Conservation (phyloP, 345 rosid species). For the Eucalyptus pauciflora region DNA sequence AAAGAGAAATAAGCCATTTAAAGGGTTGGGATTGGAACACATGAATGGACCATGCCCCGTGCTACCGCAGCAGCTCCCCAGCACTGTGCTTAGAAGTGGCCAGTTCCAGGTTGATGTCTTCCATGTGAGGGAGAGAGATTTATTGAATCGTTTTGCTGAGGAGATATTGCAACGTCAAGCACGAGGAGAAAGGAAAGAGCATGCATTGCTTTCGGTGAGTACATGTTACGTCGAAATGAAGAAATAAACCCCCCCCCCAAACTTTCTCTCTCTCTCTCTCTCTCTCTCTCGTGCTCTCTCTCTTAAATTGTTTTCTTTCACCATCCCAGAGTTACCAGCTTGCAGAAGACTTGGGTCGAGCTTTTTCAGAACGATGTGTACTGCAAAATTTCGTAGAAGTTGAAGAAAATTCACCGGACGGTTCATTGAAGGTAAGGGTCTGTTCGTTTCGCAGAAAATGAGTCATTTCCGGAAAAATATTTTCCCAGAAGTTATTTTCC, state of each 20-base stretch:
- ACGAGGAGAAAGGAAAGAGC: constrained; percentile 54
- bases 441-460: no score
- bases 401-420: constrained; percentile 31
- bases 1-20: constrained; percentile 60
- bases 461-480: no score
- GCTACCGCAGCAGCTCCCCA: constrained; percentile 58
- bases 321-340: constrained; percentile 56
- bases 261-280: background rate
- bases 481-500: no score
- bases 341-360: constrained; percentile 78
- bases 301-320: background rate
- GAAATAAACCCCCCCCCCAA: no score
- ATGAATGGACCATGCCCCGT: constrained; percentile 59
- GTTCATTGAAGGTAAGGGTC: constrained; percentile 44
- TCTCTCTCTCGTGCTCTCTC: background rate
- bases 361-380: constrained; percentile 69
- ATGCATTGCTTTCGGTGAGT: constrained; percentile 47
- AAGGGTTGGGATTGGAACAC: constrained; percentile 75
- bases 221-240: background rate
- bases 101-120: constrained; percentile 75
- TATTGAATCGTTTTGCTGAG: constrained; percentile 46
- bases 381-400: constrained; percentile 48
- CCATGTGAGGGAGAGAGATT: constrained; percentile 78
- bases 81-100: constrained; percentile 51
- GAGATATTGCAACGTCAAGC: constrained; percentile 55